phyloP scores from a whole-genome alignment of 306 rosid species.

The Hippophae tibetana region DNA sequence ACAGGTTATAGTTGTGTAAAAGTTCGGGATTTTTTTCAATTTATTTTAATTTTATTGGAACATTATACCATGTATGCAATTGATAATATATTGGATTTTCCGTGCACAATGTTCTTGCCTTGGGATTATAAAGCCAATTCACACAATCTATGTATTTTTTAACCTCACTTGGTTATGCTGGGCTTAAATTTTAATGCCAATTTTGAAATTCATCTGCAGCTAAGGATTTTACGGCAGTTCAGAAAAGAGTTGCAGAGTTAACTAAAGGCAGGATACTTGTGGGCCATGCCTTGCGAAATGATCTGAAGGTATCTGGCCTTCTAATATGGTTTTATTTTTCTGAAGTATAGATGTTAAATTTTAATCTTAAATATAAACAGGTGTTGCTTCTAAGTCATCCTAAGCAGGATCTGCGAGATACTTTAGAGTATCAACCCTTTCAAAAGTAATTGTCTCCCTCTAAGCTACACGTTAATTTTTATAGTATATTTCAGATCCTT shows the following conservation, averaged over 20 bases:
- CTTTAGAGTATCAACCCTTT: constrained; percentile 71
- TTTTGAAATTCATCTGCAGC: constrained; percentile 36
- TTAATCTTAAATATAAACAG: constrained; percentile 29
- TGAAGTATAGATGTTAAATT: not conserved
- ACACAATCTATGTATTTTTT: too few relatives aligned
- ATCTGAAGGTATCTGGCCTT: constrained; percentile 58
- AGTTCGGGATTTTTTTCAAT: too few relatives aligned
- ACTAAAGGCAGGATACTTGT: constrained; percentile 76
- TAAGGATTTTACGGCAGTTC: constrained; percentile 61
- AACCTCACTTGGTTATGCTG: too few relatives aligned
- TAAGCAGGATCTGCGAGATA: constrained; percentile 66
- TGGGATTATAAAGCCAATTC: too few relatives aligned
- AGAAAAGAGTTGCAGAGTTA: constrained; percentile 76
- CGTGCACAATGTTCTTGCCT: too few relatives aligned
- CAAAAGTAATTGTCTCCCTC: constrained; percentile 32
- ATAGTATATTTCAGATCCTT: not conserved
- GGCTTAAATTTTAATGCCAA: not conserved
- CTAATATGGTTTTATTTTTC: not conserved
- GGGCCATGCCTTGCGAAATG: constrained; percentile 89
- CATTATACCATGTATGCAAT: too few relatives aligned
- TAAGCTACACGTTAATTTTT: not conserved
- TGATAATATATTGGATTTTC: too few relatives aligned
- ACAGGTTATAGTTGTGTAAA: too few relatives aligned
- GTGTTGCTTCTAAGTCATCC: constrained; percentile 86
- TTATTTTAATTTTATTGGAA: too few relatives aligned